Percentiles rank a stretch among this genome's conserved stretches.
These are phyloP conservation scores for Ascochyta pisi DNA, from an alignment of 2,329 filamentous ascomycete species.

Conservation along the genomic window DNA sequence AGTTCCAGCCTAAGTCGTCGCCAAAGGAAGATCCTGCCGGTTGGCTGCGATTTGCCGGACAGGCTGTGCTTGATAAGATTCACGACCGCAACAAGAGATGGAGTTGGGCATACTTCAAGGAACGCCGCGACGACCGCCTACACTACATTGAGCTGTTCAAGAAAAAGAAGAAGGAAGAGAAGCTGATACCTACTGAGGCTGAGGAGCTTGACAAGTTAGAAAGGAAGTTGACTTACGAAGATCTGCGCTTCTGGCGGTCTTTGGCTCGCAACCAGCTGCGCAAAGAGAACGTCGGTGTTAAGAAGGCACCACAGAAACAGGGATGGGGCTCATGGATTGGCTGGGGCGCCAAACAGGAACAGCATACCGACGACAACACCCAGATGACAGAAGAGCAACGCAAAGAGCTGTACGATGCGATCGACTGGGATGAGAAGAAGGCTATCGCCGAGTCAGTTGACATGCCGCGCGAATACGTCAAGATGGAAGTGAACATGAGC, in stretches of 20 bases:
- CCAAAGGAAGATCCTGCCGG: constrained; percentile 90
- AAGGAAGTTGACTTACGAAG: constrained; percentile 89
- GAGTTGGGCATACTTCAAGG: constrained; percentile 95
- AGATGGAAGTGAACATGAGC: constrained; percentile 89
- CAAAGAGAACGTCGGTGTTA: constrained; percentile 91
- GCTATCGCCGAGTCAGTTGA: constrained; percentile 87
- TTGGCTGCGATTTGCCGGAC: constrained; percentile 90
- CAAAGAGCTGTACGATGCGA: constrained; percentile 94
- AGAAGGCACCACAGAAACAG: constrained; percentile 76
- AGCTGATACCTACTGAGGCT: constrained; percentile 71
- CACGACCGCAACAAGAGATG: constrained; percentile 91
- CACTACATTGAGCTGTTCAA: constrained; percentile 96
- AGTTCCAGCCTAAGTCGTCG: constrained; percentile 81
- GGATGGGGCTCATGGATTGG: constrained; percentile 86
- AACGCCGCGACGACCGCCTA: constrained; percentile 86
- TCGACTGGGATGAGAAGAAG: constrained; percentile 98
- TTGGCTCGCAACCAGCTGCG: constrained; percentile 91
- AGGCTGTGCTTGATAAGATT: constrained; percentile 90
- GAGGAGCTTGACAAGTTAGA: constrained; percentile 80
- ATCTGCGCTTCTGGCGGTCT: constrained; percentile 96
- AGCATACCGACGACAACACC: constrained; percentile 75
- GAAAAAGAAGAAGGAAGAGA: constrained; percentile 78
- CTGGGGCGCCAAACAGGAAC: constrained; percentile 73
- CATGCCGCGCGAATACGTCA: constrained; percentile 86
- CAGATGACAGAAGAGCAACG: constrained; percentile 95